phyloP scores from a whole-genome alignment of 495 filamentous ascomycete species.

The Chlorociboria aeruginascens region DNA sequence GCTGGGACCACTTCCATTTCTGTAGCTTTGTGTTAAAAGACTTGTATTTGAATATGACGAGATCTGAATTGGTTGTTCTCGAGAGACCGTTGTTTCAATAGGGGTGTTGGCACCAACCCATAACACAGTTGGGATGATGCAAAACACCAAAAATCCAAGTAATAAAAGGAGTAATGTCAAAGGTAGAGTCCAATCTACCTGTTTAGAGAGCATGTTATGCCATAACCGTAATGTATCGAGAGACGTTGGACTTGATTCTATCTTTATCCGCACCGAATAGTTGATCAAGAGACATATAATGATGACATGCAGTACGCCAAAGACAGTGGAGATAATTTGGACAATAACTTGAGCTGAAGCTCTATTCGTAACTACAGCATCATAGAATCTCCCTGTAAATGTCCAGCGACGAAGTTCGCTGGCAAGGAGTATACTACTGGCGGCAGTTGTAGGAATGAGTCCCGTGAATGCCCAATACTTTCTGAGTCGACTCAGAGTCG shows the following conservation, averaged over 20 bases:
- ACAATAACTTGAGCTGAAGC: constrained; percentile 16
- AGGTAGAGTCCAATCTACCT: not conserved
- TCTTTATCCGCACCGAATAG: constrained; percentile 6
- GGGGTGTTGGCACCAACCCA: constrained; percentile 29
- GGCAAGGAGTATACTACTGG: constrained; percentile 3
- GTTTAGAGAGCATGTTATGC: not conserved
- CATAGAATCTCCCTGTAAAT: constrained; percentile 1
- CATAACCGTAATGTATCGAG: constrained; percentile 15
- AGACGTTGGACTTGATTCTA: constrained; percentile 6
- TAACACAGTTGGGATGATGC: constrained; percentile 19
- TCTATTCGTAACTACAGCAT: constrained; percentile 7
- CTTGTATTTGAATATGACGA: constrained; percentile 22
- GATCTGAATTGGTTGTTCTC: constrained; percentile 6
- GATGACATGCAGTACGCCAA: constrained; percentile 5
- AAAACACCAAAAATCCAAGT: constrained; percentile 13
- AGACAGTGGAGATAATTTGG: constrained; percentile 11
- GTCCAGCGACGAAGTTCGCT: constrained; percentile 9
- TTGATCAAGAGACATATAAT: constrained; percentile 2
- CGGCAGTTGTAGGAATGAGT: not conserved
- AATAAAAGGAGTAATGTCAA: constrained; percentile 7
- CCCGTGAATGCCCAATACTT: not conserved
- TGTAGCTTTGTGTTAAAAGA: constrained; percentile 8
- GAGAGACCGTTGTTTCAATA: constrained; percentile 2
- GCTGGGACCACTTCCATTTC: constrained; percentile 5
- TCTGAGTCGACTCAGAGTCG: too few species aligned